Evolutionary conservation across 73 alveolate genomes (phyloP).

Genomic region (Stentor roeselii): DNA sequence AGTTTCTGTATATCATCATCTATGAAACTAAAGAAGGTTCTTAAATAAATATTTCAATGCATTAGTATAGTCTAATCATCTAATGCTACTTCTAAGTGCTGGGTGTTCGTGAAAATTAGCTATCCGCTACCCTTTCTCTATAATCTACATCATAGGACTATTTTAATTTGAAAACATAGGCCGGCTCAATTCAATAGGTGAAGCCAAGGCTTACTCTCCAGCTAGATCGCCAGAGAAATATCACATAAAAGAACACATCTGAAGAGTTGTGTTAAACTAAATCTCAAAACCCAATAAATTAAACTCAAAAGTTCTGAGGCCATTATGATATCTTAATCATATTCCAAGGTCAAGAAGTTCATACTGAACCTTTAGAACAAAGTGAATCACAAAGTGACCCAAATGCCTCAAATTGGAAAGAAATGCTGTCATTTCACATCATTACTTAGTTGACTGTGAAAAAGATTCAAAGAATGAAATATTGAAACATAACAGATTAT

Average conservation of each 20-base stretch:
- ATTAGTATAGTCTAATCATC: background rate
- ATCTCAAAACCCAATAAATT: constrained; percentile 19
- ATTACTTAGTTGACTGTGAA: constrained; percentile 67
- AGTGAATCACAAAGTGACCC: constrained; percentile 93
- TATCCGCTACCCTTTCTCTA: too few relatives aligned
- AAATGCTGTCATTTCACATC: constrained; percentile 68
- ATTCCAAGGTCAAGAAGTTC: constrained; percentile 73
- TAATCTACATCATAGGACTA: too few relatives aligned
- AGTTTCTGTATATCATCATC: background rate
- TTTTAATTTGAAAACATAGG: background rate
- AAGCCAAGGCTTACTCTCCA: background rate
- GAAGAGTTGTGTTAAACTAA: background rate
- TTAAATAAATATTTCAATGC: background rate
- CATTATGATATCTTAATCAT: constrained; percentile 40
- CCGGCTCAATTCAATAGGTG: background rate
- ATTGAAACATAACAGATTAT: constrained; percentile 39
- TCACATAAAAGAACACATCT: background rate
- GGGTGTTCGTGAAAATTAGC: too few relatives aligned
- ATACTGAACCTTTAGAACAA: constrained; percentile 98
- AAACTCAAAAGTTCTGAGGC: constrained; percentile 50
- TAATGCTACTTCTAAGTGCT: background rate
- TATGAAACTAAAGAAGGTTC: background rate
- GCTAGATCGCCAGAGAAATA: background rate
- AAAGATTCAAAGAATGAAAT: constrained; percentile 67
- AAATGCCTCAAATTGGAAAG: constrained; percentile 55